Evolutionary conservation across 2,329 filamentous ascomycete species (phyloP).

Genomic region (Ophiostoma novo-ulmi): DNA sequence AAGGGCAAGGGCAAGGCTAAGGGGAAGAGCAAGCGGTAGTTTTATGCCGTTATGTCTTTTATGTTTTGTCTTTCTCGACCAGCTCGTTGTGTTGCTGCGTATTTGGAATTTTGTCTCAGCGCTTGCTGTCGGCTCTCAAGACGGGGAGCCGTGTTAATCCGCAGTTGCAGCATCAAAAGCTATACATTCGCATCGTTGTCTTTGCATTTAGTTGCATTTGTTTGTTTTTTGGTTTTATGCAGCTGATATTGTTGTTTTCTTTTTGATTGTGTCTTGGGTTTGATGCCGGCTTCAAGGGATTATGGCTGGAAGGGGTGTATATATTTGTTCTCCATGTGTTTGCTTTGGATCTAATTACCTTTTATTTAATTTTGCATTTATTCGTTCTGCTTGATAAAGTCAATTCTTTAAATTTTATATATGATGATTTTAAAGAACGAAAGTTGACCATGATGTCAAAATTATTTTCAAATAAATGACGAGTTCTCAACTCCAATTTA

Average conservation of each 20-base stretch:
- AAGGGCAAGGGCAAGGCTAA: slow-evolving; percentile 26
- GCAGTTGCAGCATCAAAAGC: neutral
- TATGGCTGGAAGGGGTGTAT: neutral
- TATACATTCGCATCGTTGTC: neutral
- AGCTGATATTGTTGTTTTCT: neutral
- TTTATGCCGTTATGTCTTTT: neutral
- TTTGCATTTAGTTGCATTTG: slow-evolving; percentile 9
- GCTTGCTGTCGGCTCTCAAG: neutral
- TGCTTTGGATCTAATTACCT: neutral
- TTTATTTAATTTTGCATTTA: neutral
- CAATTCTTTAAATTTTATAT: neutral
- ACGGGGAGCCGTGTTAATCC: neutral
- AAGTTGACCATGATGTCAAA: neutral
- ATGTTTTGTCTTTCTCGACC: neutral
- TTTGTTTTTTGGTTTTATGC: neutral
- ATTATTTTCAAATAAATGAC: neutral
- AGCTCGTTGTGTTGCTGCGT: neutral
- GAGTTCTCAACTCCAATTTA: too few relatives aligned
- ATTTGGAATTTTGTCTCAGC: neutral
- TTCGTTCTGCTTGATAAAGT: neutral
- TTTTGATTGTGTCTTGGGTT: neutral
- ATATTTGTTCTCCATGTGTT: neutral
- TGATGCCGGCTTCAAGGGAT: neutral
- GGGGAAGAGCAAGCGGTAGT: slow-evolving; percentile 26
- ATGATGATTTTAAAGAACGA: neutral